Evolutionary conservation across 2,329 filamentous ascomycete genomes (phyloP), one percentile per base, ranked within the genome.

Genomic region (Acrocalymma vagum): DNA sequence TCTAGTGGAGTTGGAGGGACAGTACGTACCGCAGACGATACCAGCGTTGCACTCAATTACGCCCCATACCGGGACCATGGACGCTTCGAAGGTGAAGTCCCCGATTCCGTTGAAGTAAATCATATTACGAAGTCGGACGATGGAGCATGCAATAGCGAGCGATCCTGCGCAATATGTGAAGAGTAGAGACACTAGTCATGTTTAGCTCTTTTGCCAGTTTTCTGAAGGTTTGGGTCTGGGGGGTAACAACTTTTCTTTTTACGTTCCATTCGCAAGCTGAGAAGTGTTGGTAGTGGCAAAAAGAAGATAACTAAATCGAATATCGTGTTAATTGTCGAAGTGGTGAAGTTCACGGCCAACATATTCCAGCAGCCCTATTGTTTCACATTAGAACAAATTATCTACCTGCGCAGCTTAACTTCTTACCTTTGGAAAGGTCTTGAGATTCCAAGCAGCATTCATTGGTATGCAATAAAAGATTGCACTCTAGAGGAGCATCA

Each of bases 281-380:
- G 14, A 5, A 34, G 9, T 3, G 30, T 34, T 4, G 11, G 7
- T 13, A 34, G 9, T 3, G 30, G 30, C 8, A 34, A 22, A 4
- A 16, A 2, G 13, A 34, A 34, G 21, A 34, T 24, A 2, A 34
- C 1, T 4, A 29, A 8, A 15, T 36, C 33, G 3, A 36, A 13
- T 15, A 36, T 6, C 24, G 24, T 28, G 8, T 28, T 36, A 2
- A 29, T 16, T 17, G 33, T 28, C n/a, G 33, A 36, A 3, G 33
- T 36, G n/a, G 29, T 15, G n/a, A 36, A 29, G 17, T 36, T 36
- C 16, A 22, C 24, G 1, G 1, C 17, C 25, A 29, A 28, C 25
- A 36, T 36, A 8, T 36, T 36, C 33, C 25, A 36, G 11, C 24
- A 36, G 21, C 33, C 33, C 33, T 36, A n/a, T n/a, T n/a, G n/a